phyloP scores from a whole-genome alignment of 2,329 filamentous ascomycete species.

The Beauveria scarabaeidicola region DNA sequence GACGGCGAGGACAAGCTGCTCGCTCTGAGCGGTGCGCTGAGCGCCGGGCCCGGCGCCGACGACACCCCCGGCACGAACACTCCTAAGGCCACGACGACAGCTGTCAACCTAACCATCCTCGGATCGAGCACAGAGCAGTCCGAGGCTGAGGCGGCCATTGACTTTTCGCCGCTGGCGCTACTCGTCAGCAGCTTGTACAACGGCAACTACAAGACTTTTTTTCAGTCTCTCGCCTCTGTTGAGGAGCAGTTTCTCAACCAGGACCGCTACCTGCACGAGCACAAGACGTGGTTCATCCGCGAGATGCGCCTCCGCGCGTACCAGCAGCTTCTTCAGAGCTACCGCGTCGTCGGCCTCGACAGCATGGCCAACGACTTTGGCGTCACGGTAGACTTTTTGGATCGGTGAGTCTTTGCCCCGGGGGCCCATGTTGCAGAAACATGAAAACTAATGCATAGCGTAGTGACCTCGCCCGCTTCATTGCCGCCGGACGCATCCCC shows the following conservation, averaged over 20 bases:
- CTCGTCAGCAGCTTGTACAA: conserved; percentile 88
- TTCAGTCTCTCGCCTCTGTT: conserved; percentile 77
- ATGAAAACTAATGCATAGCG: background rate
- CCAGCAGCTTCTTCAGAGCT: conserved; percentile 93
- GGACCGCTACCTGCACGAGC: conserved; percentile 91
- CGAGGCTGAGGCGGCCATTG: conserved; percentile 72
- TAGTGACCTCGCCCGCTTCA: conserved; percentile 93
- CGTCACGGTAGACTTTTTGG: conserved; percentile 90
- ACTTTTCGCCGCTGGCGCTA: conserved; percentile 81
- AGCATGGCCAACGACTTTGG: conserved; percentile 98
- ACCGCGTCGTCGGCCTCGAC: conserved; percentile 90
- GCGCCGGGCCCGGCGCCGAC: conserved; percentile 72
- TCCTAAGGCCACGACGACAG: conserved; percentile 47
- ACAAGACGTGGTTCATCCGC: conserved; percentile 93
- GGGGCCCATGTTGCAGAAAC: background rate
- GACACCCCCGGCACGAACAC: conserved; percentile 60
- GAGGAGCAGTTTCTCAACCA: conserved; percentile 91
- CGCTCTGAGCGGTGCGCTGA: conserved; percentile 70
- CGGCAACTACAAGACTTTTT: conserved; percentile 91
- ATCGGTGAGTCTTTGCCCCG: conserved; percentile 55
- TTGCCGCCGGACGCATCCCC: conserved; percentile 84
- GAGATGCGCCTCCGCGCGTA: conserved; percentile 97
- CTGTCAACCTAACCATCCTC: conserved; percentile 81
- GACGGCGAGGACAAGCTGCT: conserved; percentile 81
- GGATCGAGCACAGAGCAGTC: conserved; percentile 63